phyloP scores from a whole-genome alignment of 768 basidiomycete species.

The Coprinopsis sp. region DNA sequence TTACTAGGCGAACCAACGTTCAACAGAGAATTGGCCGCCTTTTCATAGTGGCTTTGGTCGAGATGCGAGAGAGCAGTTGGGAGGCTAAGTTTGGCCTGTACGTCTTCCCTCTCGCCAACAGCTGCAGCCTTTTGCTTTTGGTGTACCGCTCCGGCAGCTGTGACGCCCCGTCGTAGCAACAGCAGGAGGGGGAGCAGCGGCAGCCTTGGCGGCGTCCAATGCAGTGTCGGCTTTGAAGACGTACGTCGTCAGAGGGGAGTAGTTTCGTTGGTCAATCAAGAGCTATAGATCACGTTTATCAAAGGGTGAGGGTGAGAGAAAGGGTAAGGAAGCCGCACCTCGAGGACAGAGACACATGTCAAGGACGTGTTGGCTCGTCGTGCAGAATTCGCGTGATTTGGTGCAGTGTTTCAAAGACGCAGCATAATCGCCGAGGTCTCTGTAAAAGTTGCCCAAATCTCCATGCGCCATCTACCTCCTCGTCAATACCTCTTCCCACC shows the following conservation, averaged over 20 bases:
- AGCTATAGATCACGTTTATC: slow-evolving; percentile 42
- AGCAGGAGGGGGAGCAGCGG: slow-evolving; percentile 23
- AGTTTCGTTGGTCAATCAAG: slow-evolving; percentile 81
- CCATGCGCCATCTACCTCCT: slow-evolving; percentile 76
- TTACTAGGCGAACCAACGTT: slow-evolving; percentile 61
- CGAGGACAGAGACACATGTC: slow-evolving; percentile 86
- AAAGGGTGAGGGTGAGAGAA: neutral
- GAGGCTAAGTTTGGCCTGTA: slow-evolving; percentile 77
- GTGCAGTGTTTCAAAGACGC: slow-evolving; percentile 76
- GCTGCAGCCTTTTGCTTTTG: slow-evolving; percentile 47
- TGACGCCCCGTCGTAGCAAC: slow-evolving; percentile 13
- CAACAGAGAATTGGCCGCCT: slow-evolving; percentile 72
- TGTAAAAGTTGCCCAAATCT: slow-evolving; percentile 79
- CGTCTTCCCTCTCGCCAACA: slow-evolving; percentile 58
- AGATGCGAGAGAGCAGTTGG: slow-evolving; percentile 76
- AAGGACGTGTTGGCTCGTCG: slow-evolving; percentile 86
- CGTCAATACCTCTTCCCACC: neutral
- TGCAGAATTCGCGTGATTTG: slow-evolving; percentile 91
- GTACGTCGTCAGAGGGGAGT: slow-evolving; percentile 84
- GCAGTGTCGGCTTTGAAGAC: slow-evolving; percentile 95
- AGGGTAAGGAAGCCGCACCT: slow-evolving; percentile 44
- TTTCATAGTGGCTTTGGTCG: slow-evolving; percentile 68
- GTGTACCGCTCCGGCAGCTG: slow-evolving; percentile 17
- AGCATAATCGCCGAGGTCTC: slow-evolving; percentile 65
- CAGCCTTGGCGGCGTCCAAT: slow-evolving; percentile 55